Percentiles rank a stretch among this genome's conserved stretches.
Conservation (phyloP, 768 basidiomycete genomes). For the Rhodotorula toruloides region DNA sequence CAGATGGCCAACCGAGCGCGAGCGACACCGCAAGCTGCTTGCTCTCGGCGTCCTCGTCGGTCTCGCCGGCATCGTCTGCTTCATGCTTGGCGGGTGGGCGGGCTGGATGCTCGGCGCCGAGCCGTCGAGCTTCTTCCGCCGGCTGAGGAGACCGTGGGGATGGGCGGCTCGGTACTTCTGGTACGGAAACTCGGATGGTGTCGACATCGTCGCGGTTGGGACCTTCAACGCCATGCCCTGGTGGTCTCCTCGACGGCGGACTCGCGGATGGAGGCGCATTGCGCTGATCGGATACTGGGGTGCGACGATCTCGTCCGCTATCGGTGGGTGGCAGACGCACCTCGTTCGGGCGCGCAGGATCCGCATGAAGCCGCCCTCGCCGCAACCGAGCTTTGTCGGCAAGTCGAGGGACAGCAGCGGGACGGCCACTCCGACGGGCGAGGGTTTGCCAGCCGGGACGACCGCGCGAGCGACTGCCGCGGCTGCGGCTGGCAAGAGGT, state of each 20-base stretch:
- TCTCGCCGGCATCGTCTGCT: constrained; percentile 67
- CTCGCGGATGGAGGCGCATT: constrained; percentile 69
- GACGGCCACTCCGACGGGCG: not conserved
- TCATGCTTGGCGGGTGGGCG: constrained; percentile 87
- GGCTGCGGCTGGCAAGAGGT: not conserved
- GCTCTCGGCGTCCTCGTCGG: constrained; percentile 80
- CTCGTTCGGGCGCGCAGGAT: constrained; percentile 65
- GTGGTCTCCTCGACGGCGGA: constrained; percentile 16
- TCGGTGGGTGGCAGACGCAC: constrained; percentile 92
- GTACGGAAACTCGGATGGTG: constrained; percentile 38
- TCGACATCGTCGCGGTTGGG: constrained; percentile 5
- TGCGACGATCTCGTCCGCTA: constrained; percentile 68
- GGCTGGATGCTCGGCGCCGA: constrained; percentile 73
- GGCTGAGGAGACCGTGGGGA: constrained; percentile 36
- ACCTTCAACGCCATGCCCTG: not conserved
- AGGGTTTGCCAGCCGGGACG: not conserved
- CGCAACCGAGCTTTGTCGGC: too few relatives aligned
- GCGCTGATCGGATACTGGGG: constrained; percentile 81
- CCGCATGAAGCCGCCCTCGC: constrained; percentile 45
- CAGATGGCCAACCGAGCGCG: constrained; percentile 69
- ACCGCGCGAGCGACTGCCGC: not conserved
- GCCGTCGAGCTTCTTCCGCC: not conserved
- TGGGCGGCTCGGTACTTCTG: constrained; percentile 37
- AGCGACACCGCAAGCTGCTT: constrained; percentile 70
- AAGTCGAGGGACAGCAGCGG: not conserved